A percentile compares a stretch with the other conserved stretches of the same genome.
Conservation (phyloP, 1,284 basidiomycete species). For the Porogramme epimiltina region DNA sequence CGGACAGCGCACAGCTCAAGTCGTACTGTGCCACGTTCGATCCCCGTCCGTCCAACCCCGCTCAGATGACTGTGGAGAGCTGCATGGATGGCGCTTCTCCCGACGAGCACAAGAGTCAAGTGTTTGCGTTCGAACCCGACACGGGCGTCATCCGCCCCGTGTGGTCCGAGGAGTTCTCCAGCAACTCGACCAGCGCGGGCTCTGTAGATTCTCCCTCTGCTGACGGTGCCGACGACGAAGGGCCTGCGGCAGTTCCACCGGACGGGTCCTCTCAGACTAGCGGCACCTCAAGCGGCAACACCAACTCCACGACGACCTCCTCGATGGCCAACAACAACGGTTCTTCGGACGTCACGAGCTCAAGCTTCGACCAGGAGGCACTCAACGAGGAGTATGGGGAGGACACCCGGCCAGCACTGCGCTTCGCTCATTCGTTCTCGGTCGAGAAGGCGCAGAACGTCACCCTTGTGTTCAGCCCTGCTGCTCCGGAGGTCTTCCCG, state of each 20-base stretch:
- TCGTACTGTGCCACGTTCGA: constrained; percentile 65
- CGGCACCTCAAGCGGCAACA: not conserved
- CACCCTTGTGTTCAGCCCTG: constrained; percentile 47
- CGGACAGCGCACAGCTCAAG: constrained; percentile 36
- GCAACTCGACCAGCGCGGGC: constrained; percentile 25
- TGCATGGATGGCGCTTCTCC: constrained; percentile 36
- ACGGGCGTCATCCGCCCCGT: constrained; percentile 56
- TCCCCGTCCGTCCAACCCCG: constrained; percentile 46
- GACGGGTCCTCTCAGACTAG: not conserved
- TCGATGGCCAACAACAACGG: constrained; percentile 15
- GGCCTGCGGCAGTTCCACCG: no score
- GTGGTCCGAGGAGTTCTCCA: constrained; percentile 33
- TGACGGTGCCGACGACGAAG: not conserved
- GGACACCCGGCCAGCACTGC: constrained; percentile 21
- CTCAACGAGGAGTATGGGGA: constrained; percentile 23
- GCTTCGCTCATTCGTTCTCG: constrained; percentile 17
- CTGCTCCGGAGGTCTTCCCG: constrained; percentile 31
- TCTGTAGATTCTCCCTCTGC: constrained; percentile 7
- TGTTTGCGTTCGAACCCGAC: constrained; percentile 53
- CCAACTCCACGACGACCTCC: constrained; percentile 13
- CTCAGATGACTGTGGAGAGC: constrained; percentile 49
- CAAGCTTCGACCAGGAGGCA: constrained; percentile 14
- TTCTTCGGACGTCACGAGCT: constrained; percentile 22
- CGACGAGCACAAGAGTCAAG: constrained; percentile 50
- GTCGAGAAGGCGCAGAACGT: constrained; percentile 39